These are phyloP conservation scores for Penicillium sp. DNA, from an alignment of 2,329 filamentous ascomycete genomes.

Conservation along the genomic window DNA sequence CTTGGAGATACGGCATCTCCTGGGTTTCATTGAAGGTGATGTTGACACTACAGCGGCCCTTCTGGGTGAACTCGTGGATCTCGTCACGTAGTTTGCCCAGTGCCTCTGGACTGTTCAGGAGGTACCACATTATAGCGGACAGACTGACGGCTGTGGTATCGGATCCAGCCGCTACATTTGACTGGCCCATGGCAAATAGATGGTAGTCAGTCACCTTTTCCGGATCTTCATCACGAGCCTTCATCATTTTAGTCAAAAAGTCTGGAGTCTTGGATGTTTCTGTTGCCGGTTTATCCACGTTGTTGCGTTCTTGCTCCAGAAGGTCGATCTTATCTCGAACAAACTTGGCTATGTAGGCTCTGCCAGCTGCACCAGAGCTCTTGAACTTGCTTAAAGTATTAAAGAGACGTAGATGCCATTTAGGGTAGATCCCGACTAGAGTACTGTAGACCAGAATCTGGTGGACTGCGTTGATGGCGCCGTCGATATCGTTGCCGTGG, in stretches of 20 bases:
- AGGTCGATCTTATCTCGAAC: conserved; percentile 33
- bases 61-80: conserved; percentile 29
- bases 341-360: conserved; percentile 34
- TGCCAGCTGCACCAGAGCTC: conserved; percentile 31
- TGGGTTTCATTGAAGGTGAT: conserved; percentile 43
- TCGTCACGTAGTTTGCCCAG: conserved; percentile 33
- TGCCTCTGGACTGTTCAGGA: conserved; percentile 37
- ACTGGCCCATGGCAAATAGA: conserved; percentile 38
- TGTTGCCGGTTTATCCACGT: conserved; percentile 5
- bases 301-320: conserved; percentile 23
- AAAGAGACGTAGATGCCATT: conserved; percentile 40
- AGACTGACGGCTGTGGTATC: conserved; percentile 54
- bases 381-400: conserved; percentile 29
- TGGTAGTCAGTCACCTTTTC: conserved; percentile 44
- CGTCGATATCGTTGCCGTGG: conserved; percentile 46
- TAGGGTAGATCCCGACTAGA: conserved; percentile 45
- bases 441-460: conserved; percentile 38
- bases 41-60: conserved; percentile 23
- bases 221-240: conserved; percentile 43
- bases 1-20: conserved; percentile 53
- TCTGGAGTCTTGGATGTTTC: conserved; percentile 28
- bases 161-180: conserved; percentile 37
- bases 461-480: conserved; percentile 44
- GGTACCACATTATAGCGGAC: conserved; percentile 46
- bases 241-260: conserved; percentile 47